These are phyloP conservation scores for Xylariales sp. DNA, from an alignment of 2,329 filamentous ascomycete genomes.

Conservation along the genomic window DNA sequence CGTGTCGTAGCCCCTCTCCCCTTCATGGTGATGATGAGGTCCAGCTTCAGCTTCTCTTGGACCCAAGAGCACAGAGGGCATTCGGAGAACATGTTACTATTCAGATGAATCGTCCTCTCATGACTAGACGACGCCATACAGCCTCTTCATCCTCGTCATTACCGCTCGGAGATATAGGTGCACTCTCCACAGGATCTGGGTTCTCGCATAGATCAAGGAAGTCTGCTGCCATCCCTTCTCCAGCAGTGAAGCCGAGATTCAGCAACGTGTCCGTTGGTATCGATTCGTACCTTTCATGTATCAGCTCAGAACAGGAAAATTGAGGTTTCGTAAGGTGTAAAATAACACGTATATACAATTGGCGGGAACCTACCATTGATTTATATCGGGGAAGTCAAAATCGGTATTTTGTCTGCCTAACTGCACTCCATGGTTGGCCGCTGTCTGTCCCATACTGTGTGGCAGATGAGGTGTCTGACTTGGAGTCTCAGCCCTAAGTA, in stretches of 20 bases:
- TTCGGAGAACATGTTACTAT: too few relatives aligned
- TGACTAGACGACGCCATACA: constrained; percentile 28
- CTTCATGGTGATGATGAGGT: too few relatives aligned
- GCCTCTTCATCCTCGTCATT: constrained; percentile 29
- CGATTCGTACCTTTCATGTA: constrained; percentile 27
- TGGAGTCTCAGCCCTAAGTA: background rate
- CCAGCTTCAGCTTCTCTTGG: too few relatives aligned
- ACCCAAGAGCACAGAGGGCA: too few relatives aligned
- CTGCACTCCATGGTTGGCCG: background rate
- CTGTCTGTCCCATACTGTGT: background rate
- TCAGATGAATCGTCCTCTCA: constrained; percentile 27
- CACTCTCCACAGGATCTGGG: constrained; percentile 26
- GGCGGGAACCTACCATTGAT: constrained; percentile 23
- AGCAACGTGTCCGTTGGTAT: constrained; percentile 26
- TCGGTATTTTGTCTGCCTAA: constrained; percentile 2
- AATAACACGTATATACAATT: too few relatives aligned
- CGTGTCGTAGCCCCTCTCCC: too few relatives aligned
- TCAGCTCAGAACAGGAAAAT: too few relatives aligned
- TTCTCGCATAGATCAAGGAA: constrained; percentile 30
- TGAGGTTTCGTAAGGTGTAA: too few relatives aligned
- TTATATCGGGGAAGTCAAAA: constrained; percentile 10
- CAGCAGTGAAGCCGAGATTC: constrained; percentile 28
- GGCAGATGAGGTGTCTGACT: background rate
- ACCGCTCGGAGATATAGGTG: constrained; percentile 18
- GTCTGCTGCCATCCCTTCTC: constrained; percentile 27